Conservation (phyloP, 768 basidiomycete species). For the Boletus rubroflammeus region DNA sequence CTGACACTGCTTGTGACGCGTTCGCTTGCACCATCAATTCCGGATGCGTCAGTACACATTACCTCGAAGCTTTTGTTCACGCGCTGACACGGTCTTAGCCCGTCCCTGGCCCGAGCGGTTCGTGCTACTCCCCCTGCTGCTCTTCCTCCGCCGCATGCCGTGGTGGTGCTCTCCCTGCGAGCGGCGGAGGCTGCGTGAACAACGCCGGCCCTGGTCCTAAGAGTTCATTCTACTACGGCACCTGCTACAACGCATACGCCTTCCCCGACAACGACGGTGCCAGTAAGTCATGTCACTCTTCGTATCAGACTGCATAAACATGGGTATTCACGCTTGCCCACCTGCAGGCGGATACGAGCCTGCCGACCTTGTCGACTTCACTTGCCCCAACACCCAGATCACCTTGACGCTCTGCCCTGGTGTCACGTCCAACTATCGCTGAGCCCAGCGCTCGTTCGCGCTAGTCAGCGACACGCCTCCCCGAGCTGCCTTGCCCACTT, state of each 20-base stretch:
- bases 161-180: conserved; percentile 25
- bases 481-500: not conserved
- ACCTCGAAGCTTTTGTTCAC: not conserved
- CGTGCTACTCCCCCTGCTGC: conserved; percentile 31
- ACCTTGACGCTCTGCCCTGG: conserved; percentile 31
- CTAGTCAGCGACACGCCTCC: not conserved
- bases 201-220: conserved; percentile 30
- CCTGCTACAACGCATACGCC: conserved; percentile 31
- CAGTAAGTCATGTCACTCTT: conserved; percentile 8
- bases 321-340: not conserved
- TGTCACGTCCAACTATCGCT: conserved; percentile 15
- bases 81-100: conserved; percentile 18
- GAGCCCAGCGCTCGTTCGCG: not conserved
- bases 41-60: conserved; percentile 25
- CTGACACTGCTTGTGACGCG: conserved; percentile 22
- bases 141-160: conserved; percentile 27
- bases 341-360: conserved; percentile 23
- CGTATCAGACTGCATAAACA: not conserved
- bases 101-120: conserved; percentile 23
- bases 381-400: conserved; percentile 26
- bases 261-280: conserved; percentile 34
- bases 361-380: conserved; percentile 29
- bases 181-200: conserved; percentile 28
- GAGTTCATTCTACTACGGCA: conserved; percentile 28
- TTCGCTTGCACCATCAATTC: conserved; percentile 32